phyloP scores from a whole-genome alignment of 345 rosid species.

The Ceriops tagal region DNA sequence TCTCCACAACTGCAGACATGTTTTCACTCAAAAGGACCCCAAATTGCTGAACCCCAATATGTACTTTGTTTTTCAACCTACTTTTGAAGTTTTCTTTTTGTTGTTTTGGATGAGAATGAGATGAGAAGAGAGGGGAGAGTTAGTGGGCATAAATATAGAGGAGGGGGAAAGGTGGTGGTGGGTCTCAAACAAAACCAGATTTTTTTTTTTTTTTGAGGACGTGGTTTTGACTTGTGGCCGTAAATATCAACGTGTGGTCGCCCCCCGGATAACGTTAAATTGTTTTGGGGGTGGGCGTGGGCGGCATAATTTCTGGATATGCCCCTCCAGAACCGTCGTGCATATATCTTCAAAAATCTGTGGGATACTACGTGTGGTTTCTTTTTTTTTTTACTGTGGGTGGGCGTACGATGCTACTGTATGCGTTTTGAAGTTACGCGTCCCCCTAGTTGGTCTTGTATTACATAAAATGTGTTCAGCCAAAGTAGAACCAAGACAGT shows the following conservation, averaged over 20 bases:
- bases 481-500: slow-evolving; percentile 54
- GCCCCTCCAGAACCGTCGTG: neutral
- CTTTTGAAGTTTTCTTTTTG: neutral
- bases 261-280: slow-evolving; percentile 10
- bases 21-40: too few species aligned
- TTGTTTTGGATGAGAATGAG: neutral
- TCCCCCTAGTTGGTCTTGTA: too few species aligned
- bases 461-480: too few species aligned
- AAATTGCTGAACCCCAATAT: neutral
- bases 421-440: too few species aligned
- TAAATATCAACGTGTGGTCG: slow-evolving; percentile 12
- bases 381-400: too few species aligned
- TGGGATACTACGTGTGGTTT: too few species aligned
- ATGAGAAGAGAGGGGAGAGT: neutral
- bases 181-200: neutral
- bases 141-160: neutral
- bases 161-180: neutral
- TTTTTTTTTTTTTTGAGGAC: neutral
- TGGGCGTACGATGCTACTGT: too few species aligned
- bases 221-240: neutral
- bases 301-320: slow-evolving; percentile 3
- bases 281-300: too few species aligned
- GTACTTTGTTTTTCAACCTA: too few species aligned
- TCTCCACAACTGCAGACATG: slow-evolving; percentile 55
- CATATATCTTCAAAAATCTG: too few species aligned